A percentile compares a stretch with the other conserved stretches of the same genome.
phyloP scores from a whole-genome alignment of 148 eudicot species.

The Diospyros kaki region DNA sequence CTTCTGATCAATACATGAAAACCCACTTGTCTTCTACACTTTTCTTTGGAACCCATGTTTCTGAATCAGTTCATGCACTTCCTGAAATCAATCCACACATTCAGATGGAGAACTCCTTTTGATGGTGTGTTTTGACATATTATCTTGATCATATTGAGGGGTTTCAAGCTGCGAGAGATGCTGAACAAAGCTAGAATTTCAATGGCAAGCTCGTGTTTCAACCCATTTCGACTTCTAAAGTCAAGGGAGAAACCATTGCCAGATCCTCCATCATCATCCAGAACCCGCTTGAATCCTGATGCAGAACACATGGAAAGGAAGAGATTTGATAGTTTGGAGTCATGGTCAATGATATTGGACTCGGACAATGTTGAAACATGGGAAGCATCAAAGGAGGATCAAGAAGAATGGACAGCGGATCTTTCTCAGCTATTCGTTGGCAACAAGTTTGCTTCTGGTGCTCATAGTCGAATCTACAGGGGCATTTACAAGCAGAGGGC shows the following conservation, averaged over 20 bases:
- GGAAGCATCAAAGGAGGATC: constrained; percentile 65
- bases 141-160: background rate
- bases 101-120: constrained; percentile 41
- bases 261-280: constrained; percentile 41
- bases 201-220: constrained; percentile 55
- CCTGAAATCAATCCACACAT: constrained; percentile 25
- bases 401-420: constrained; percentile 96
- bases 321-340: constrained; percentile 83
- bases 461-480: constrained; percentile 85
- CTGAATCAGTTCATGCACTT: no score
- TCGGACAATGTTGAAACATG: constrained; percentile 79
- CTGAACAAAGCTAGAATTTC: background rate
- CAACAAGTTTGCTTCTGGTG: constrained; percentile 91
- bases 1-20: constrained; percentile 17
- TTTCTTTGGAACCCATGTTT: no score
- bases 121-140: constrained; percentile 16
- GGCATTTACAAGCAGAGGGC: constrained; percentile 95
- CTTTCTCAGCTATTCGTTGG: constrained; percentile 91
- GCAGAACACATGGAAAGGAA: constrained; percentile 61
- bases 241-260: constrained; percentile 32
- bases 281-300: constrained; percentile 41
- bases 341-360: constrained; percentile 95
- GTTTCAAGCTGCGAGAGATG: background rate
- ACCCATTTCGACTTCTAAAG: constrained; percentile 44
- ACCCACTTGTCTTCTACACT: background rate